phyloP scores from a whole-genome alignment of 2,329 filamentous ascomycete genomes.

The Cadophora gregata region DNA sequence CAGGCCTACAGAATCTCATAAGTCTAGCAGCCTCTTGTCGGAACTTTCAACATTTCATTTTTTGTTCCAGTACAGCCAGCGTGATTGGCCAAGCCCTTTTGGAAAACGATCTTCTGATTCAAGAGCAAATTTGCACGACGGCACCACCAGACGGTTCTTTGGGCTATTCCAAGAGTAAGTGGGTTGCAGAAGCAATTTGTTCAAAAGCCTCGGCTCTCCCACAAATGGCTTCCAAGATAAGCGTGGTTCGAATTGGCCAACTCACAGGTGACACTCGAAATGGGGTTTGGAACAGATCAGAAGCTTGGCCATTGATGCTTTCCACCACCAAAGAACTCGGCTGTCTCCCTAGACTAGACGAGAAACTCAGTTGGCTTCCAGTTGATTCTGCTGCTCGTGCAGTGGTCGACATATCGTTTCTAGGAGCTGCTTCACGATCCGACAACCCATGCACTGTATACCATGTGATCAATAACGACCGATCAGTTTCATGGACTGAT shows the following conservation, averaged over 20 bases:
- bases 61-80: constrained; percentile 59
- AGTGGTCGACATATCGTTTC: constrained; percentile 48
- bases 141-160: constrained; percentile 53
- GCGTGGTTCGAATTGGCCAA: constrained; percentile 47
- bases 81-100: constrained; percentile 41
- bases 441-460: constrained; percentile 8
- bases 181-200: constrained; percentile 63
- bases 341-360: constrained; percentile 49
- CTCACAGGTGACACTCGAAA: constrained; percentile 50
- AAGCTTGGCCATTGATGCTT: constrained; percentile 57
- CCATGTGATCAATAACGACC: constrained; percentile 50
- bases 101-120: constrained; percentile 41
- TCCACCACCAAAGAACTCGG: constrained; percentile 47
- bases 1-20: constrained; percentile 55
- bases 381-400: constrained; percentile 52
- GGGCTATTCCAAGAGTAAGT: constrained; percentile 63
- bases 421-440: constrained; percentile 28
- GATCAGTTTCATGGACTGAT: constrained; percentile 50
- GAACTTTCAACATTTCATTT: constrained; percentile 47
- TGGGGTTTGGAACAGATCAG: constrained; percentile 55
- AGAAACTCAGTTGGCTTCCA: constrained; percentile 53
- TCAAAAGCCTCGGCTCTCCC: constrained; percentile 43
- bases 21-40: constrained; percentile 48
- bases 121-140: constrained; percentile 50
- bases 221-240: constrained; percentile 27